These are phyloP conservation scores for Aspergillus floridensis DNA, from an alignment of 2,329 filamentous ascomycete species.

Conservation along the genomic window DNA sequence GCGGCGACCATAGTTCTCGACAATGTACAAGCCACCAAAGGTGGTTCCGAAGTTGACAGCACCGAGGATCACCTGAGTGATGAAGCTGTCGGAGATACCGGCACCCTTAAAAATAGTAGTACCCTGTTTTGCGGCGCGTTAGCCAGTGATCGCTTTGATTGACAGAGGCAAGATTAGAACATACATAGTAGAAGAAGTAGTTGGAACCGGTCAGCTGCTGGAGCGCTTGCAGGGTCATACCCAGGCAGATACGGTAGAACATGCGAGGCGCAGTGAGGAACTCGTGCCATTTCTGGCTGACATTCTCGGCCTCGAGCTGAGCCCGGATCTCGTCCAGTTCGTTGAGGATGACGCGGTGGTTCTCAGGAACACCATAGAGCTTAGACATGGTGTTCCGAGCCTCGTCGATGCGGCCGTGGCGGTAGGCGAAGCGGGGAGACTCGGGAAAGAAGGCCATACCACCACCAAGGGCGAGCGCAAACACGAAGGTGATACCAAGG, in stretches of 20 bases:
- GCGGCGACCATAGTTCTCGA: constrained; percentile 67
- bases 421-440: constrained; percentile 58
- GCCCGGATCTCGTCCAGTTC: constrained; percentile 57
- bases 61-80: constrained; percentile 62
- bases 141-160: no score
- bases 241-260: constrained; percentile 44
- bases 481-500: constrained; percentile 59
- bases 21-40: constrained; percentile 65
- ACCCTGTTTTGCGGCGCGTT: no score
- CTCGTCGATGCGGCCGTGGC: constrained; percentile 51
- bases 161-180: no score
- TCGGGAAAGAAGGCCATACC: constrained; percentile 59
- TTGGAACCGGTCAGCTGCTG: constrained; percentile 49
- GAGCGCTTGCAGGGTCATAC: constrained; percentile 43
- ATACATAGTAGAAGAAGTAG: constrained; percentile 56
- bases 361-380: constrained; percentile 55
- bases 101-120: constrained; percentile 58
- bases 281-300: constrained; percentile 40
- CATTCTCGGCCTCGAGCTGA: constrained; percentile 55
- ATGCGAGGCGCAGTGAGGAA: constrained; percentile 47
- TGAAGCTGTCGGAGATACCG: constrained; percentile 62
- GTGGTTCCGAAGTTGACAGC: constrained; percentile 68
- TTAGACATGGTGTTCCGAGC: constrained; percentile 54
- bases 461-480: constrained; percentile 52
- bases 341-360: constrained; percentile 52